Conservation (phyloP, 371 early-diverging fungal genomes). For the Furculomyces boomerangus region DNA sequence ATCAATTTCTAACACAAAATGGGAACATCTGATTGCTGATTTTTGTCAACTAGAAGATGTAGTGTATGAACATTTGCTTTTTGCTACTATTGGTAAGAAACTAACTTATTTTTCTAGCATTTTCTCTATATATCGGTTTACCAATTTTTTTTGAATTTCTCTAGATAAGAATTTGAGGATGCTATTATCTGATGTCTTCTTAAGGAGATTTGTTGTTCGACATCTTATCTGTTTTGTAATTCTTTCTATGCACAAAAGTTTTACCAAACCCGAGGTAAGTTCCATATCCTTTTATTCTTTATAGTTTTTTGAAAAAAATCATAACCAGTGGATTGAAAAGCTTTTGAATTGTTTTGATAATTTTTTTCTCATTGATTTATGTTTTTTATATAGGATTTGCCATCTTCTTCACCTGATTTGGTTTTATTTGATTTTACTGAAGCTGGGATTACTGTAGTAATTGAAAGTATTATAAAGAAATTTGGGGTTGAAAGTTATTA, state of each 20-base stretch:
- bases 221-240: constrained; percentile 57
- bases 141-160: not conserved
- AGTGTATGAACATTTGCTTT: constrained; percentile 6
- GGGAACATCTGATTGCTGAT: constrained; percentile 22
- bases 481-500: no score
- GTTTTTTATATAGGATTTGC: not conserved
- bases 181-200: constrained; percentile 75
- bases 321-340: not conserved
- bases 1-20: constrained; percentile 32
- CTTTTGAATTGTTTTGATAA: not conserved
- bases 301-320: no score
- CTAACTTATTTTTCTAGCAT: not conserved
- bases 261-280: constrained; percentile 31
- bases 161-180: constrained; percentile 36
- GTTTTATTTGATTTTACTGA: not conserved
- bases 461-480: not conserved
- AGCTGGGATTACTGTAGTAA: not conserved
- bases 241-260: constrained; percentile 29
- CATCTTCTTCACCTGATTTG: not conserved
- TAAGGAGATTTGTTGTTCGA: constrained; percentile 68
- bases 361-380: not conserved
- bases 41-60: constrained; percentile 11
- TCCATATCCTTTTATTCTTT: not conserved
- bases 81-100: not conserved
- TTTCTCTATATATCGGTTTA: not conserved